Evolutionary conservation across 257 asterid species (phyloP), one percentile per base, ranked within the genome.

Genomic region (Nicotiana undulata): DNA sequence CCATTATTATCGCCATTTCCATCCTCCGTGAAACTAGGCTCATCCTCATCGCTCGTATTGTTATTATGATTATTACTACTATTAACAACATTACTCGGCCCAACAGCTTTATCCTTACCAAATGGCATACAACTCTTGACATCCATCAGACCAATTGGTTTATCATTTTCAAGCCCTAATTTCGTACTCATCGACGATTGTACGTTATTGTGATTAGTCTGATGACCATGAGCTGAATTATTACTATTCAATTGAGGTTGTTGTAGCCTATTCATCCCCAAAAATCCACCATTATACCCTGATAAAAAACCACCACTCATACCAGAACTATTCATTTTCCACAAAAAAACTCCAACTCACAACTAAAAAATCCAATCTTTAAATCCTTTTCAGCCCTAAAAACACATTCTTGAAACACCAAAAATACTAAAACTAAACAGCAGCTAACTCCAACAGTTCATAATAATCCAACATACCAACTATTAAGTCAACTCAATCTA

Each of bases 181-280:
- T 72, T 82, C 34, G 32, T 55, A 17, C 66, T 77, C 82, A 79
- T 44, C 15, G 77, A 65, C 17, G 78, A 59, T 52, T 79, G 85
- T 46, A 74, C 40, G 4, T 58, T 70, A 37, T 81, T 68, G 59
- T 60, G 66, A 11, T 49, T 74, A 32, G 5, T 74, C 78, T 46
- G 44, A 49, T 49, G 85, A 24, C 56, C 13, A 29, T 28, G 60
- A 66, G 70, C 81, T 56, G 72, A 49, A 80, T 76, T 22, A 81
- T 55, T 80, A 75, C 86, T 31, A 55, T 16, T 64, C 16, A 10
- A 18, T 22, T 80, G 80, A n/a, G 80, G 76, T 4, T 58, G 85
- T 75, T 83, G 88, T 24, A 61, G 40, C 86, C 82, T 83, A 68
- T 64, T 86, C 86, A 86, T 86, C 34, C 87, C 89, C 77, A 83